A percentile compares a stretch with the other conserved stretches of the same genome.
These are phyloP conservation scores for Hymenoscyphus repandus DNA, from an alignment of 2,329 filamentous ascomycete genomes.

Conservation along the genomic window DNA sequence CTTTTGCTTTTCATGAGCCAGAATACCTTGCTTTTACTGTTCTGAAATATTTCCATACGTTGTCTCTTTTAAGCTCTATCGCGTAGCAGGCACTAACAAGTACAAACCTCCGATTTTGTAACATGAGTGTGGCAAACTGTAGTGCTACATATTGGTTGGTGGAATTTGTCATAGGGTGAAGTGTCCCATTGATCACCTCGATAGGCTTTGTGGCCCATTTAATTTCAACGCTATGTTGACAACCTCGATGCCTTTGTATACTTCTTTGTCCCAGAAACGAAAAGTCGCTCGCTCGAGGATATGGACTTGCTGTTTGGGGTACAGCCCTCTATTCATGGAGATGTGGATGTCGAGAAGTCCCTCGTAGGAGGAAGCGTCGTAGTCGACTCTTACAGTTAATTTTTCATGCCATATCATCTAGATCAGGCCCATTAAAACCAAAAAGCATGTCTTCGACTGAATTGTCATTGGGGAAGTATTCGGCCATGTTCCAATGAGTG, in stretches of 20 bases:
- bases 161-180: slow-evolving; percentile 25
- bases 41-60: slow-evolving; percentile 38
- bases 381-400: too few species aligned
- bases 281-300: slow-evolving; percentile 39
- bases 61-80: too few species aligned
- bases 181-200: slow-evolving; percentile 34
- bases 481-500: too few species aligned
- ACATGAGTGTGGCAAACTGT: background rate
- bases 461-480: background rate
- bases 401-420: background rate
- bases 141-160: slow-evolving; percentile 24
- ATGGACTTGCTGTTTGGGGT: slow-evolving; percentile 37
- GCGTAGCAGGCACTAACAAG: slow-evolving; percentile 16
- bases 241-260: slow-evolving; percentile 35
- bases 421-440: background rate
- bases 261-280: slow-evolving; percentile 41
- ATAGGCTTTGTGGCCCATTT: slow-evolving; percentile 40
- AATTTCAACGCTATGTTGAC: slow-evolving; percentile 40
- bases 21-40: slow-evolving; percentile 36
- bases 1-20: slow-evolving; percentile 43
- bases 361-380: background rate
- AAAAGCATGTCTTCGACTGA: background rate
- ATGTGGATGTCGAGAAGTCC: background rate
- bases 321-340: background rate
- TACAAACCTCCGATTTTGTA: slow-evolving; percentile 12